Evolutionary conservation across 768 basidiomycete species (phyloP), one percentile per base, ranked within the genome.

Genomic region (Peribolospora kevripleyi): DNA sequence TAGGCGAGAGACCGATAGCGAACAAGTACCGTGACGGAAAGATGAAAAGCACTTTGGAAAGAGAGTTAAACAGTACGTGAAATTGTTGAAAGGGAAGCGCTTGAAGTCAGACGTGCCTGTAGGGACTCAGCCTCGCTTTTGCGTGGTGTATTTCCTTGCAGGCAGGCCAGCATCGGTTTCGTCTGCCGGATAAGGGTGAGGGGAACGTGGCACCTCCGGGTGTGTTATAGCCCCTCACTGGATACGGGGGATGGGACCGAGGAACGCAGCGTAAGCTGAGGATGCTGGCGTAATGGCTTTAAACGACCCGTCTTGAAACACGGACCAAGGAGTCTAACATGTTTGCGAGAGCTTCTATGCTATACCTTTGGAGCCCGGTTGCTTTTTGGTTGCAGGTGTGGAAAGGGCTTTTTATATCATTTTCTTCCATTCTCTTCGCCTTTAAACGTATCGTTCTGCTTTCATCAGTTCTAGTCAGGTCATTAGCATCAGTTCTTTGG

Each of bases 261-360:
- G 75, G 75, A 74, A 70, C 70, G 72, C 76, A 75, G 75, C 72
- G 72, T 69, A 51, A 74, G 75, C 74, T 75, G 75, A 76, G 76
- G 76, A 78, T 77, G 76, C 72, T 78, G 78, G 74, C 76, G 71
- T 75, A 77, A 78, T 78, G 76, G 76, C 76, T 75, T 77, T 77
- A 75, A 78, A 72, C 75, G 75, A 77, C 76, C 78, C 76, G 76
- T 79, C 77, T 79, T 79, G 78, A 79, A 79, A 79, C 77, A 78
- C 75, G 76, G 79, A 79, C 78, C 76, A 80, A 81, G 79, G 78
- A 81, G 78, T 80, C 77, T 77, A 80, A 78, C 79, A 77, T 78
- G 74, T 75, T 69, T 75, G 77, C 77, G 75, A 80, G 79, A 25
- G 25, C 25, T 25, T 25, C 25, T 25, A 25, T 25, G 1, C 25